A percentile compares a stretch with the other conserved stretches of the same genome.
Evolutionary conservation across 352 stramenopile species (phyloP).

Genomic region (Pythium coloratum): DNA sequence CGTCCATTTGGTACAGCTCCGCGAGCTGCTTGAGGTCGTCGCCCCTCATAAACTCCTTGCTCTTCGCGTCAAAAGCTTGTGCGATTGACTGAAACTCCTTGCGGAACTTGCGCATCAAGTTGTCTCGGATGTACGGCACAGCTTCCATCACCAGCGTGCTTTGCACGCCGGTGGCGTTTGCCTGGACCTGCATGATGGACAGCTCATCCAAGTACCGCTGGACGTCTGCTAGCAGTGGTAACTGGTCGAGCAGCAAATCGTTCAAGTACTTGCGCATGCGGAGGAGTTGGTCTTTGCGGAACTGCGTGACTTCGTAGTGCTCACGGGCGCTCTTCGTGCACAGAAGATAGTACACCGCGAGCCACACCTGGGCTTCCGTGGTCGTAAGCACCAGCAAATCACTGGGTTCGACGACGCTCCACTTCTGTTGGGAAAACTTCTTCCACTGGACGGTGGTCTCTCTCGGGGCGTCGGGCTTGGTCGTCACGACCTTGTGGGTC

Average conservation of each 20-base stretch:
- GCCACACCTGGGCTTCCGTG: constrained; percentile 93
- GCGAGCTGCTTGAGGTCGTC: constrained; percentile 69
- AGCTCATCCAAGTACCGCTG: constrained; percentile 96
- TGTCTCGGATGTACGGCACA: constrained; percentile 66
- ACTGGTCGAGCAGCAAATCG: constrained; percentile 93
- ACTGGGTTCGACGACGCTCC: constrained; percentile 75
- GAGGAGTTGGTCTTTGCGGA: constrained; percentile 92
- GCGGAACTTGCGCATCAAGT: constrained; percentile 47
- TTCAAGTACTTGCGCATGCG: constrained; percentile 95
- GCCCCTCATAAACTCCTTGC: constrained; percentile 40
- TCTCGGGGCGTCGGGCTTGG: constrained; percentile 22
- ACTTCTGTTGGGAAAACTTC: constrained; percentile 94
- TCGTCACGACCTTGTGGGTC: constrained; percentile 75
- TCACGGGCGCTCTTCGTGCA: constrained; percentile 91
- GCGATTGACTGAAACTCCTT: constrained; percentile 42
- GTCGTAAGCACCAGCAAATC: constrained; percentile 93
- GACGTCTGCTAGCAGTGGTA: constrained; percentile 93
- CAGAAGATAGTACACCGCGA: constrained; percentile 94
- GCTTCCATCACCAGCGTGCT: constrained; percentile 78
- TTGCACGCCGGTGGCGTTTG: constrained; percentile 24
- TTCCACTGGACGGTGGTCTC: constrained; percentile 73
- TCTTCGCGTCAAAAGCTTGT: constrained; percentile 45
- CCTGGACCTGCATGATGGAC: constrained; percentile 84
- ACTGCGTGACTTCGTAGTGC: constrained; percentile 94
- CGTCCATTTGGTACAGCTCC: constrained; percentile 80